Percentiles rank a stretch among this genome's conserved stretches.
Conservation (phyloP, 116 monocot species). For the Trichopus zeylanicus region DNA sequence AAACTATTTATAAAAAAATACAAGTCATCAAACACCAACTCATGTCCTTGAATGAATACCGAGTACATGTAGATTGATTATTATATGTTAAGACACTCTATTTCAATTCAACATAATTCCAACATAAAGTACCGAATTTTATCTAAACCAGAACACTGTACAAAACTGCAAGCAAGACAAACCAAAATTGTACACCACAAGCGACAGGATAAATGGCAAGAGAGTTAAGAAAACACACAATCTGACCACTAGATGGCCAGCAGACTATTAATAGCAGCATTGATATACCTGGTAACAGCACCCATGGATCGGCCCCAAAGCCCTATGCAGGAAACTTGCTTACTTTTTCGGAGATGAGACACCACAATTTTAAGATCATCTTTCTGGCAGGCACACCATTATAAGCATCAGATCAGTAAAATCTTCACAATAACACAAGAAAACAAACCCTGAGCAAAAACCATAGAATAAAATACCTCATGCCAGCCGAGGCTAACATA, state of each 20-base stretch:
- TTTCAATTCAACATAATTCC: too few species aligned
- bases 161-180: neutral
- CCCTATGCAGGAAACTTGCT: constrained; percentile 84
- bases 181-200: neutral
- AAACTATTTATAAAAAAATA: too few species aligned
- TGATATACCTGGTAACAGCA: constrained; percentile 85
- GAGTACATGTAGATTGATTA: too few species aligned
- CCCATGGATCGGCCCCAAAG: constrained; percentile 99
- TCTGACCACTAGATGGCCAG: neutral
- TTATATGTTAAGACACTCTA: too few species aligned
- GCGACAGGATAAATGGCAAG: neutral
- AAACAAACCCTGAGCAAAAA: neutral
- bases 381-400: constrained; percentile 41
- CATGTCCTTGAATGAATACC: too few species aligned
- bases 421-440: neutral
- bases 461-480: constrained; percentile 44
- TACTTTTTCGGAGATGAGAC: constrained; percentile 61
- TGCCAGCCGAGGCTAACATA: constrained; percentile 99
- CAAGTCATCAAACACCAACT: too few species aligned
- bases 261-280: neutral
- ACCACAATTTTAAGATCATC: constrained; percentile 89
- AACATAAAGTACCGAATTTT: too few species aligned
- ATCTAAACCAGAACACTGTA: too few species aligned
- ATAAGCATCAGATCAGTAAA: neutral
- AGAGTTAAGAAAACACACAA: neutral